These are phyloP conservation scores for Fusarium redolens DNA, from an alignment of 2,329 filamentous ascomycete genomes.

Conservation along the genomic window DNA sequence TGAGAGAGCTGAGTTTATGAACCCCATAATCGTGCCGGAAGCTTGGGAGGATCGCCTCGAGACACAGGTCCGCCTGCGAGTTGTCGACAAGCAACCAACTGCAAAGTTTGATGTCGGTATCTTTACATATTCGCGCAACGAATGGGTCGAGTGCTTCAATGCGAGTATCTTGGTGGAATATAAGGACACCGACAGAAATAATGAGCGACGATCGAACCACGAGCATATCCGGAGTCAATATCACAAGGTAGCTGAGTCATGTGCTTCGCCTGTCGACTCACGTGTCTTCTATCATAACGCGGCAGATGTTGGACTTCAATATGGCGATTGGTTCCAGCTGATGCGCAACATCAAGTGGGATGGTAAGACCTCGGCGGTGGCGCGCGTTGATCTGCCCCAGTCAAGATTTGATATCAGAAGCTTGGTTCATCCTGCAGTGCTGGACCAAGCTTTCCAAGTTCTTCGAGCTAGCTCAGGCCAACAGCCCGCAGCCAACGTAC, in stretches of 20 bases:
- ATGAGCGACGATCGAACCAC: neutral
- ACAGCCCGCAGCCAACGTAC: slow-evolving; percentile 1
- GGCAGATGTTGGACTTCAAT: neutral
- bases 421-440: neutral
- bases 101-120: neutral
- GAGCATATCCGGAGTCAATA: fast-evolving
- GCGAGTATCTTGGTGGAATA: neutral
- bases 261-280: neutral
- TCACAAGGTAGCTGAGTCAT: neutral
- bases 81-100: fast-evolving
- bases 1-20: neutral
- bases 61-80: neutral
- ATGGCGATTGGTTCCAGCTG: neutral
- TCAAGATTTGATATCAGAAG: neutral
- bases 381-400: neutral
- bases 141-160: neutral
- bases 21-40: neutral
- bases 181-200: neutral
- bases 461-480: neutral
- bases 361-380: neutral
- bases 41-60: slow-evolving; percentile 9
- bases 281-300: neutral
- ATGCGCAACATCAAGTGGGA: neutral
- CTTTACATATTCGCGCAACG: neutral
- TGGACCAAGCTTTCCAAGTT: slow-evolving; percentile 9